A percentile compares a stretch with the other conserved stretches of the same genome.
Conservation (phyloP, 2,329 filamentous ascomycete genomes). For the Diaporthe longicolla region DNA sequence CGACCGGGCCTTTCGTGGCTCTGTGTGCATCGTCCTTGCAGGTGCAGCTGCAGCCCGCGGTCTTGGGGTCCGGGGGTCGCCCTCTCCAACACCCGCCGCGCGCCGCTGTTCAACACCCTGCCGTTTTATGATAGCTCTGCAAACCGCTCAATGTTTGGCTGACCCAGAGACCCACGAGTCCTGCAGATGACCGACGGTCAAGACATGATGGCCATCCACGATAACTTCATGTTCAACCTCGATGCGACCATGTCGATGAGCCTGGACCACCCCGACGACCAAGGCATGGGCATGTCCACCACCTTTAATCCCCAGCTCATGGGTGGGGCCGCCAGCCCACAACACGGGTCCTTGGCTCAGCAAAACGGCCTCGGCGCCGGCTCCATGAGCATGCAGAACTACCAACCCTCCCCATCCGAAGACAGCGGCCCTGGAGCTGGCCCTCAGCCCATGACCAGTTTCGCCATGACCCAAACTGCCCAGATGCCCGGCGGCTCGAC, state of each 20-base stretch:
- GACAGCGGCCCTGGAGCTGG: constrained; percentile 58
- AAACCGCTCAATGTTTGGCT: constrained; percentile 29
- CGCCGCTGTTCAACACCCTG: constrained; percentile 1
- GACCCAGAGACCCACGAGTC: constrained; percentile 7
- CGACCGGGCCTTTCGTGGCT: not conserved
- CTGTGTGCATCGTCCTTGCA: not conserved
- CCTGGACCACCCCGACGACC: constrained; percentile 55
- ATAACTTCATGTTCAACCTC: constrained; percentile 57
- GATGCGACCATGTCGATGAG: constrained; percentile 58
- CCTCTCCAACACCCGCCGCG: constrained; percentile 16
- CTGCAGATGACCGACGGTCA: constrained; percentile 50
- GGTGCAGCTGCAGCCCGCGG: constrained; percentile 15
- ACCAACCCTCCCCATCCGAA: constrained; percentile 43
- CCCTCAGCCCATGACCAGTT: constrained; percentile 57
- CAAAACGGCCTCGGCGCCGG: constrained; percentile 40
- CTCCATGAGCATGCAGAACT: constrained; percentile 40
- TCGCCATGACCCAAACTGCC: constrained; percentile 47
- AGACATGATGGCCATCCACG: constrained; percentile 61
- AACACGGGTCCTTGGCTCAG: constrained; percentile 41
- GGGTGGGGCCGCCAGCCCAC: constrained; percentile 40
- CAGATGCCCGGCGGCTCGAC: constrained; percentile 57
- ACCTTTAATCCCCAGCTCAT: constrained; percentile 48
- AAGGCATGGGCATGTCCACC: constrained; percentile 45
- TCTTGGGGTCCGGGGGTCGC: constrained; percentile 4
- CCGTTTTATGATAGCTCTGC: not conserved